Evolutionary conservation across 2,329 filamentous ascomycete genomes (phyloP), one percentile per base, ranked within the genome.

Genomic region (Pezicula neosporulosa): DNA sequence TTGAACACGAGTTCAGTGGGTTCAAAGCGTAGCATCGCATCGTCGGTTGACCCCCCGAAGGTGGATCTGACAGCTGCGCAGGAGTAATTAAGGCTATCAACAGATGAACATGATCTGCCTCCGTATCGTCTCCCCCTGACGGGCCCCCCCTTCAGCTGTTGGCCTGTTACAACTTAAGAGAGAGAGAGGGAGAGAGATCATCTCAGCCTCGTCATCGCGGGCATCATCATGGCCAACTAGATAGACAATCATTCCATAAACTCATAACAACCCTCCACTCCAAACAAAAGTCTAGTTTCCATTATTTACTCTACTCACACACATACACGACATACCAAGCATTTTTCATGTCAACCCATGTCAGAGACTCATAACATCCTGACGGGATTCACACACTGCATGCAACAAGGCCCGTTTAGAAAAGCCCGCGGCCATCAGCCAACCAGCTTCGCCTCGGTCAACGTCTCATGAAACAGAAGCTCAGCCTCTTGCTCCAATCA

Each of bases 361-460:
- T 46, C 49, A 53, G 54, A 44, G 30, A 33, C 30, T 33, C 6
- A 13, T 7, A 33, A 33, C 30, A 33, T 33, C 21, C n/a, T 43
- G 33, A 43, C 35, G 48, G 49, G 51, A 54, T 54, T 48, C 48
- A 44, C 27, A 53, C 55, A 55, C 47, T 45, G 52, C 53, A 55
- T 53, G 49, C 52, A 54, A 57, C 57, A 59, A 50, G 56, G 56
- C 56, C 51, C 54, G 55, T 60, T 57, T 58, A 47, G 45, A 55
- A 52, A 51, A 51, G 53, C 51, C 49, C 27, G 38, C 36, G 13
- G 38, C 35, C 33, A 36, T 48, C 50, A 24, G 24, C 57, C 53
- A 56, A 55, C 53, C 54, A 58, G 37, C 42, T 35, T 21, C 49
- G 49, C 30, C 19, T 43, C 13, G 3, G 16, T 9, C 38, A 2